Evolutionary conservation across 2,329 filamentous ascomycete genomes (phyloP), one percentile per base, ranked within the genome.

Genomic region (Colletotrichum magnum): DNA sequence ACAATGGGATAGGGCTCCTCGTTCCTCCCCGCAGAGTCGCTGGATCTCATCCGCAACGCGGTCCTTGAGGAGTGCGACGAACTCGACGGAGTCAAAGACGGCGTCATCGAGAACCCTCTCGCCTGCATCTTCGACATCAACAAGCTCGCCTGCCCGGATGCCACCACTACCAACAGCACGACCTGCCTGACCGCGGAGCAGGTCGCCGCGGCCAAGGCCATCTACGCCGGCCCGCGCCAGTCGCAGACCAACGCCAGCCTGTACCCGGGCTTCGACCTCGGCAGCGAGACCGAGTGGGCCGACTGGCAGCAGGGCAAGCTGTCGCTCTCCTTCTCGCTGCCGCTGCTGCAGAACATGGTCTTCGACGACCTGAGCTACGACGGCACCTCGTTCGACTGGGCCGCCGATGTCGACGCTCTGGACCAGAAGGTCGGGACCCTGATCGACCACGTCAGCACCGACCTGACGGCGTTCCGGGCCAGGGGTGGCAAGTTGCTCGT

Each of bases 231-330:
- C 4, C 65, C 61, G 26, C 54, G 54, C 0, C 41, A 48, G 5
- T 28, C 61, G 0, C 4, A 15, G 4, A 58, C 52, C 18, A 48
- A 58, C n/a, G 12, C 5, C 32, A 48, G 64, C 36, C 13, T 68
- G 6, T 68, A 68, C 4, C 64, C 59, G 1, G 64, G 64, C 5
- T 68, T 68, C 6, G 65, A 59, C 21, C 48, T 59, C 1, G 61
- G 65, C 18, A 65, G 60, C 16, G 58, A 68, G 18, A 59, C 65
- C 3, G 65, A 68, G 24, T 68, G 65, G 65, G 48, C 48, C 39
- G 13, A 36, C 32, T 36, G 6, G 1, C 58, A 68, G 10, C 39
- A 68, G 6, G 65, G 65, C 21, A 54, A 28, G 15, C 41, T 68
- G 13, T 54, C 61, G 0, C 50, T 65, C 13, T 65, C 65, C 1